Conservation (phyloP, 306 rosid genomes). For the Cucurbita argyrosperma region DNA sequence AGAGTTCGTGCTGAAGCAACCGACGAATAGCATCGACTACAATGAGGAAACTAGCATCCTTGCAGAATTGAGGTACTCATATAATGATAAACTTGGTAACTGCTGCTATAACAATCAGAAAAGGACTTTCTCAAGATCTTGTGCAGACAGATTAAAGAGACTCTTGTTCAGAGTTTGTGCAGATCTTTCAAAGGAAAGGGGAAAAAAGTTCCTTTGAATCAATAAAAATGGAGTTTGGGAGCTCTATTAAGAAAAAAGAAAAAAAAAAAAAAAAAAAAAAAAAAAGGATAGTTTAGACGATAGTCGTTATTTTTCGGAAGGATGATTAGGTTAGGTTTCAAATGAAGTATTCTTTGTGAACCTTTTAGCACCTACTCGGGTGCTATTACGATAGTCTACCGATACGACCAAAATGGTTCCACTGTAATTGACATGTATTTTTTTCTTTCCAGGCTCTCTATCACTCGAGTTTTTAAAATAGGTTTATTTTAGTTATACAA, state of each 20-base stretch:
- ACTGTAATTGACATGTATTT: no score
- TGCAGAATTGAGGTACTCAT: neutral
- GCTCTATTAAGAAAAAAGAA: neutral
- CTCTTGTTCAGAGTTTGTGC: neutral
- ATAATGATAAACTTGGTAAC: neutral
- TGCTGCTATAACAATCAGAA: neutral
- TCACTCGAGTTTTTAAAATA: no score
- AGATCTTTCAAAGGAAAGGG: neutral
- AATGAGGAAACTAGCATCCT: neutral
- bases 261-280: neutral
- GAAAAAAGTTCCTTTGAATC: neutral
- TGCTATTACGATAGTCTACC: no score
- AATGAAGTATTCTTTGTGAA: neutral
- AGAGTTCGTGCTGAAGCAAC: conserved; percentile 31
- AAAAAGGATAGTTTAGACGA: neutral
- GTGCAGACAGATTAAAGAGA: neutral
- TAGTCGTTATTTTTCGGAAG: neutral
- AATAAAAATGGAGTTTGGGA: neutral
- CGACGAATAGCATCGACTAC: conserved; percentile 15
- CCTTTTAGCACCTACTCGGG: neutral
- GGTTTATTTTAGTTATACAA: no score
- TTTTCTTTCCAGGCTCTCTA: no score
- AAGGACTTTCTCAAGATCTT: neutral
- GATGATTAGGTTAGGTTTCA: neutral
- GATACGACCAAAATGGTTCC: no score